Evolutionary conservation across 148 eudicot species (phyloP).

Genomic region (Rhododendron vialii): DNA sequence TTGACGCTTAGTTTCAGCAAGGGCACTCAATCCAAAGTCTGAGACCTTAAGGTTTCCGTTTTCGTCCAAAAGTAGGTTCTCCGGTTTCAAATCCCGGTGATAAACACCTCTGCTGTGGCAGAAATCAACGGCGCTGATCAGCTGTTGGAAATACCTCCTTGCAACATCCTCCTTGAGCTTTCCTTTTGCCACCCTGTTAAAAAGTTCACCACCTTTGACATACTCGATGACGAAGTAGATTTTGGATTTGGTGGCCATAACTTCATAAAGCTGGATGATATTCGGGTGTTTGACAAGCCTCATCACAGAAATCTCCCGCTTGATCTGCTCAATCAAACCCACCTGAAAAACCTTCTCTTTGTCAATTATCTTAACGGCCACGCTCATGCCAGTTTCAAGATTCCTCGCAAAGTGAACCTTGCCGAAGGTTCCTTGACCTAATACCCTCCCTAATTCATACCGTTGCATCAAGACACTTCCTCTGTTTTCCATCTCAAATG

Average conservation of each 20-base stretch:
- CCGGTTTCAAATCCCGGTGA: slow-evolving; percentile 27
- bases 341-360: slow-evolving; percentile 19
- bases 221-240: slow-evolving; percentile 21
- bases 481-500: slow-evolving; percentile 13
- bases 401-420: slow-evolving; percentile 17
- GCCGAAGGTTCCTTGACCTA: slow-evolving; percentile 22
- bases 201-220: slow-evolving; percentile 23
- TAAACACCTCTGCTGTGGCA: slow-evolving; percentile 32
- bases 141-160: slow-evolving; percentile 15
- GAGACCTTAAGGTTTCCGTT: slow-evolving; percentile 26
- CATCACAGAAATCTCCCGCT: slow-evolving; percentile 18
- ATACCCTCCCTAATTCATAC: slow-evolving; percentile 16
- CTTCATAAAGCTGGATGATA: slow-evolving; percentile 14
- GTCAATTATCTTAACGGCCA: slow-evolving; percentile 19
- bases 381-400: slow-evolving; percentile 3
- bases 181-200: slow-evolving; percentile 11
- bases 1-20: slow-evolving; percentile 19
- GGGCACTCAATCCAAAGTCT: slow-evolving; percentile 31
- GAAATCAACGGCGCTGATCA: slow-evolving; percentile 19
- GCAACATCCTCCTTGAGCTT: slow-evolving; percentile 22
- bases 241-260: slow-evolving; percentile 21
- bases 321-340: slow-evolving; percentile 13
- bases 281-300: slow-evolving; percentile 18
- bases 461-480: slow-evolving; percentile 22
- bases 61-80: slow-evolving; percentile 26